Base-by-base conservation (phyloP, 2,329 filamentous ascomycete genomes). In the Leptographium galeiforme region DNA sequence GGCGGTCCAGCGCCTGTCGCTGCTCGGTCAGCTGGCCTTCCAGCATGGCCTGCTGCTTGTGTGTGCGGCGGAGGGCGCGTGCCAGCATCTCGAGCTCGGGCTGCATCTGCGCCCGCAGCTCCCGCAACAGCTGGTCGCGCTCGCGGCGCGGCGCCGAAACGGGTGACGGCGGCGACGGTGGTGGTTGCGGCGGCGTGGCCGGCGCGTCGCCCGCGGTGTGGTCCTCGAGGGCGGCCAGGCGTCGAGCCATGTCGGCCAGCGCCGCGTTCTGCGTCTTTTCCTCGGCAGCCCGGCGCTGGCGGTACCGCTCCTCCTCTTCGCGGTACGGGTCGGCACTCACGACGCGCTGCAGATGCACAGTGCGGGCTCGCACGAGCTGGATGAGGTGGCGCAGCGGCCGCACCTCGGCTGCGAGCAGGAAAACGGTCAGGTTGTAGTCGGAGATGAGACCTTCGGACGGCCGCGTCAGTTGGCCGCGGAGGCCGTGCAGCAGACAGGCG, bases 371-470 rank as follows among this genome's bases (percentile, higher is more conserved):
- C 5, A 94, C 76, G 61, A 96, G 78, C 63, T 84, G 87, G 57
- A 95, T 79, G 32, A 94, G 70, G 63, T 96, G 90, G 1, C 87
- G 81, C 49, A 89, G 71, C 0, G 91, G 91, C 4, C 87, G 83
- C 33, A 96, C 73, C 68, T 97, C 91, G 4, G 91, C 87, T 1
- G 86, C 87, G 18, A 95, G 76, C 3, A 95, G 73, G 66, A 96
- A 97, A 51, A 97, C 87, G 13, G 85, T 89, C 53, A 97, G 74
- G 66, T 96, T 96, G 69, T 91, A 94, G 66, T 95, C 87, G 6
- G 89, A 95, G 8, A 97, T 84, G 12, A 97, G 73, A 1, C 87
- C 87, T 65, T 94, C 89, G 0, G 89, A 89, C 0, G 87, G 87
- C 2, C 87, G 77, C 30, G 86, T 90, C 18, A 97, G 78, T 61